phyloP scores from a whole-genome alignment of 768 basidiomycete genomes.

The Lactifluus volemus region DNA sequence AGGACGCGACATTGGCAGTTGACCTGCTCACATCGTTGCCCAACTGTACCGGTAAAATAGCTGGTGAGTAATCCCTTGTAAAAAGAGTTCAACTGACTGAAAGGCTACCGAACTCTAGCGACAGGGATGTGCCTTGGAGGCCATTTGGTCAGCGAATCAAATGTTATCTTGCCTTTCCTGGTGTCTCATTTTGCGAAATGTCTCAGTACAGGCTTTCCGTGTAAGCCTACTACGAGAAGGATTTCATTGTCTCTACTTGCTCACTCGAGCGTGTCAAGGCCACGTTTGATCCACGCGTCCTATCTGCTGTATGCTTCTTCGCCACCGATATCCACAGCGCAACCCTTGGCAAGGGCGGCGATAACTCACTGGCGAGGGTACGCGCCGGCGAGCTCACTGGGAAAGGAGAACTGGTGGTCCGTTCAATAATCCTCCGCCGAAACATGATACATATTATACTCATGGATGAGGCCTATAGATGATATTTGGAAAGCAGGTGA shows the following conservation, averaged over 20 bases:
- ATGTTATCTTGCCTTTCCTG: constrained; percentile 18
- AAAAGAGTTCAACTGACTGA: not conserved
- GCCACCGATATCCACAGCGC: constrained; percentile 90
- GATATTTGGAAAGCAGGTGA: constrained; percentile 92
- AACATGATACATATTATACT: not conserved
- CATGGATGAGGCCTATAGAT: constrained; percentile 39
- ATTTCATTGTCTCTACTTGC: not conserved
- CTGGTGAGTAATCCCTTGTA: constrained; percentile 38
- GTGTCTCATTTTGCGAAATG: constrained; percentile 24
- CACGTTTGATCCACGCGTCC: constrained; percentile 77
- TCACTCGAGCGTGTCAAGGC: constrained; percentile 39
- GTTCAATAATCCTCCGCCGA: constrained; percentile 21
- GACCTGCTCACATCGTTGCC: constrained; percentile 62
- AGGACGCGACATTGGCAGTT: constrained; percentile 75
- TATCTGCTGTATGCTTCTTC: constrained; percentile 88
- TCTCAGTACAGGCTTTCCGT: constrained; percentile 38
- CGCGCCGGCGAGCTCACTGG: constrained; percentile 63
- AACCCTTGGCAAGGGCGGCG: constrained; percentile 67
- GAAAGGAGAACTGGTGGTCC: constrained; percentile 78
- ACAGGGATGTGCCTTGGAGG: constrained; percentile 92
- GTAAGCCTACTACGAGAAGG: constrained; percentile 24
- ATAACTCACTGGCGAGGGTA: constrained; percentile 72
- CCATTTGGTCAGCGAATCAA: constrained; percentile 51
- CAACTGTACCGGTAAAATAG: constrained; percentile 90
- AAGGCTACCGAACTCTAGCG: constrained; percentile 31